Evolutionary conservation across 164 flowering plant genomes (phyloP).

Genomic region (Pachysandra terminalis): DNA sequence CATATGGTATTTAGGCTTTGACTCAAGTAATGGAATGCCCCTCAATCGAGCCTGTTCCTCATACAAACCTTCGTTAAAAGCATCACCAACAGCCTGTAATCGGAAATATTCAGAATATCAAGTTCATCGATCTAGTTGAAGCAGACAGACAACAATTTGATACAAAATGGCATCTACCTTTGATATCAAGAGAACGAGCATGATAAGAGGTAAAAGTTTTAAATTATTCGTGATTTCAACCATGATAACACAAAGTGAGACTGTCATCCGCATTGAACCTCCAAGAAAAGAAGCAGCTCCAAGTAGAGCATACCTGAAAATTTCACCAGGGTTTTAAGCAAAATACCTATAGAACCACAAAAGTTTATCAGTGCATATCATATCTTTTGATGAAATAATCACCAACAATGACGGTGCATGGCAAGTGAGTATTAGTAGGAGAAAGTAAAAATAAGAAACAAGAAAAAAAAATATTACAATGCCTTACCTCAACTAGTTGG

Average conservation of each 20-base stretch:
- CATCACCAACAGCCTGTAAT: constrained; percentile 96
- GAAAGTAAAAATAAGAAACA: background rate
- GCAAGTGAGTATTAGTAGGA: background rate
- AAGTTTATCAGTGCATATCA: background rate
- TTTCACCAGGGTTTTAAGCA: background rate
- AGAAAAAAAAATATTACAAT: background rate
- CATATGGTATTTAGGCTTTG: constrained; percentile 87
- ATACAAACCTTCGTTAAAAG: constrained; percentile 91
- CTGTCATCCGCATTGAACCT: constrained; percentile 99
- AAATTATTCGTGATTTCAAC: constrained; percentile 96
- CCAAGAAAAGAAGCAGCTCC: constrained; percentile 99
- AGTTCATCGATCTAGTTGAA: background rate
- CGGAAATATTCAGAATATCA: background rate
- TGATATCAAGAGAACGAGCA: constrained; percentile 98
- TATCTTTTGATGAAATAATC: background rate
- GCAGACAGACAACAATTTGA: background rate
- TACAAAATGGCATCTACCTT: constrained; percentile 43
- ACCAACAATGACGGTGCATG: background rate
- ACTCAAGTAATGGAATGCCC: constrained; percentile 87
- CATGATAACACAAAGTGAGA: constrained; percentile 96
- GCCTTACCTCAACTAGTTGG: too few relatives aligned
- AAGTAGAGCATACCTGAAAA: constrained; percentile 79
- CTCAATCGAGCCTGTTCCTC: constrained; percentile 85
- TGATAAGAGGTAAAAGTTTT: constrained; percentile 88
- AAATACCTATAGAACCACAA: constrained; percentile 1